phyloP scores from a whole-genome alignment of 495 filamentous ascomycete genomes.

The Penicillium pancosmium region DNA sequence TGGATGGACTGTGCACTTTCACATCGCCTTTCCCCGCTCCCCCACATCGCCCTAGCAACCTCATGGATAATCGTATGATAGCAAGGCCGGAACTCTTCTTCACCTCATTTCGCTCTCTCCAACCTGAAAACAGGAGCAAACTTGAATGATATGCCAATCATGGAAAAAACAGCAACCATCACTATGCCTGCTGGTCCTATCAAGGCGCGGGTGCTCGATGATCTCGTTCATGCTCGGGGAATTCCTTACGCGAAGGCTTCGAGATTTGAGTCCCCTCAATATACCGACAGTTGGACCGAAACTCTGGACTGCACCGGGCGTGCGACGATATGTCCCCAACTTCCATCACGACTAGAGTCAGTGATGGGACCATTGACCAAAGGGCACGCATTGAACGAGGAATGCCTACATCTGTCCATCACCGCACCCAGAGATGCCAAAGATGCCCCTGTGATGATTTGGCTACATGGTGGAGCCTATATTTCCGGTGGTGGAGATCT shows the following conservation, averaged over 20 bases:
- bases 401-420: slow-evolving; percentile 12
- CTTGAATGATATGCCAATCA: background rate
- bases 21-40: background rate
- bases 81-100: no score
- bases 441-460: slow-evolving; percentile 16
- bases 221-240: slow-evolving; percentile 11
- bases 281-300: slow-evolving; percentile 4
- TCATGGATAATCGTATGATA: background rate
- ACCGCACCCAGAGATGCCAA: slow-evolving; percentile 9
- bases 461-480: slow-evolving; percentile 17
- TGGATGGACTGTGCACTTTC: background rate
- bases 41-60: background rate
- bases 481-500: slow-evolving; percentile 17
- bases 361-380: slow-evolving; percentile 15
- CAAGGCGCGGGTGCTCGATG: background rate
- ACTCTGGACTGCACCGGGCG: slow-evolving; percentile 3
- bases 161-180: slow-evolving; percentile 3
- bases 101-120: no score
- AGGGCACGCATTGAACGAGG: slow-evolving; percentile 7
- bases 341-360: slow-evolving; percentile 13
- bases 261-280: slow-evolving; percentile 12
- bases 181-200: slow-evolving; percentile 9
- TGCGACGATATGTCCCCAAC: slow-evolving; percentile 15
- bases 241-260: slow-evolving; percentile 16
- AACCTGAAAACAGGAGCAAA: no score